A percentile compares a stretch with the other conserved stretches of the same genome.
These are phyloP conservation scores for Leptographium radiaticola DNA, from an alignment of 2,329 filamentous ascomycete genomes.

Conservation along the genomic window DNA sequence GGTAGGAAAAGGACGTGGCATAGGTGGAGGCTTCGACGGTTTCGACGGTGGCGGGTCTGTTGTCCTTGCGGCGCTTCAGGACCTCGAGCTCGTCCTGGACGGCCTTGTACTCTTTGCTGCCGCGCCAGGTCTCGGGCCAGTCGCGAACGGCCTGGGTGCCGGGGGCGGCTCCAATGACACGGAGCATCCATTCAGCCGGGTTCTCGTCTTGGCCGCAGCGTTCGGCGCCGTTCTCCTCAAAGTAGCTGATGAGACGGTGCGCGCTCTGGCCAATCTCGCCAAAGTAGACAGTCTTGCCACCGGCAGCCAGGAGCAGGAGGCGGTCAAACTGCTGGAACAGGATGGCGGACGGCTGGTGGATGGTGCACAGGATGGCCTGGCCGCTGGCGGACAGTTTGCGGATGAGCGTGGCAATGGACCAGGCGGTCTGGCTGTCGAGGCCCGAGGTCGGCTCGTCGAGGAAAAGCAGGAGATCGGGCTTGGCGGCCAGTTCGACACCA, in stretches of 20 bases:
- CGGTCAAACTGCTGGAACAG: slow-evolving; percentile 11
- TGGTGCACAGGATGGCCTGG: slow-evolving; percentile 17
- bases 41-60: neutral
- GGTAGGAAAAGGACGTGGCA: slow-evolving; percentile 49
- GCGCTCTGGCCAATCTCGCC: slow-evolving; percentile 52
- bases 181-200: slow-evolving; percentile 71
- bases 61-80: slow-evolving; percentile 14
- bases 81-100: slow-evolving; percentile 47
- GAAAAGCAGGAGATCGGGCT: slow-evolving; percentile 54
- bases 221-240: slow-evolving; percentile 32
- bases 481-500: slow-evolving; percentile 89
- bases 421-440: slow-evolving; percentile 50
- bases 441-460: slow-evolving; percentile 49
- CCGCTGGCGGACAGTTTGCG: slow-evolving; percentile 38
- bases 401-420: slow-evolving; percentile 49
- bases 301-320: slow-evolving; percentile 6
- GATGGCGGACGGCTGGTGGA: slow-evolving; percentile 11
- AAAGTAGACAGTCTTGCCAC: slow-evolving; percentile 10
- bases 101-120: slow-evolving; percentile 46
- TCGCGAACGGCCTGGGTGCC: slow-evolving; percentile 48
- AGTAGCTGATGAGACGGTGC: slow-evolving; percentile 30
- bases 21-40: slow-evolving; percentile 40
- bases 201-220: slow-evolving; percentile 57
- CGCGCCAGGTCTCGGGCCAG: slow-evolving; percentile 38
- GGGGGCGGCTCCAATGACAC: slow-evolving; percentile 49